Evolutionary conservation across 2,329 filamentous ascomycete genomes (phyloP), one percentile per base, ranked within the genome.

Genomic region (Fusarium pseudocircinatum): DNA sequence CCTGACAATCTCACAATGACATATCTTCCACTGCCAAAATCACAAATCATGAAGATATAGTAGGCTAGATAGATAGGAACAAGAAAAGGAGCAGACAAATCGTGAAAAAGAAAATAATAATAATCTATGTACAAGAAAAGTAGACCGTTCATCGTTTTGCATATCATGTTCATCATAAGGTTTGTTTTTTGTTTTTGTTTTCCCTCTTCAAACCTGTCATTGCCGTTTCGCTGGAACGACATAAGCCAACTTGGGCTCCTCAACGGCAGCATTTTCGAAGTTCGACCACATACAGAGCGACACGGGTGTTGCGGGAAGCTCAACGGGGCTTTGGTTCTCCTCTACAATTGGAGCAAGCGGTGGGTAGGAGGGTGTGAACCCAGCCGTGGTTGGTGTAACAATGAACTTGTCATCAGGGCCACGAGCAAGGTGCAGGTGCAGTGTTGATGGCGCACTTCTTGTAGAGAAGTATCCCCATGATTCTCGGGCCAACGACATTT

Each of bases 241-340:
- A 54, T 78, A 78, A 37, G 77, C 77, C 58, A 78, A 37, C 64
- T 63, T 77, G 47, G 77, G 77, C 40, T 78, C 77, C 40, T 76
- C 74, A 46, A 78, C 75, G 14, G 68, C 71, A 52, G 77, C 77
- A 28, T 77, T 62, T 60, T 78, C 77, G 13, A 78, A 59, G 20
- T 73, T 65, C 47, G 67, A 71, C 77, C 77, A 78, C 73, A 77
- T 78, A n/a, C 74, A 78, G 37, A 77, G 69, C 22, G 77, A 78
- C 12, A 78, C 77, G 15, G 77, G 77, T 14, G 77, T 78, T 18
- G 77, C 77, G 5, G 77, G 77, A 28, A 78, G 74, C 57, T 78
- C 77, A 22, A 77, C 71, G 18, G 75, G 77, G 26, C 70, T 70
- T 36, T 67, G 59, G 8, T 66, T 46, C 22, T 67, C 60, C 24